phyloP scores from a whole-genome alignment of 345 rosid species.

The Atalantia buxifolia region DNA sequence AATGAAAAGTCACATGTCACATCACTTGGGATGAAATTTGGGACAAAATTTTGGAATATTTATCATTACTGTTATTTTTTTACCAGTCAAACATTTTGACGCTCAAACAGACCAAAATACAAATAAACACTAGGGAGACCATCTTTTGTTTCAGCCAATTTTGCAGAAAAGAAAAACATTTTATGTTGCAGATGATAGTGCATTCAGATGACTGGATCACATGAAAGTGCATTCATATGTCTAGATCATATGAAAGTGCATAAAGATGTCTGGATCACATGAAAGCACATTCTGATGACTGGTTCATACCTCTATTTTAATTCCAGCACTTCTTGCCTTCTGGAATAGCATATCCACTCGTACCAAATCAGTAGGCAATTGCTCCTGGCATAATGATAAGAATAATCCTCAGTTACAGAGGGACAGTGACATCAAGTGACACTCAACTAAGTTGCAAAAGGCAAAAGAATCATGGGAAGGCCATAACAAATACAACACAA shows the following conservation, averaged over 20 bases:
- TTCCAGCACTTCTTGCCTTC: conserved; percentile 68
- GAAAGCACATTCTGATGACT: conserved; percentile 3
- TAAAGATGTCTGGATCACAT: conserved; percentile 9
- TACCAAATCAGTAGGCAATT: conserved; percentile 74
- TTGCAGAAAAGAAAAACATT: neutral
- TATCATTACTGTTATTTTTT: neutral
- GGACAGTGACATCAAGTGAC: neutral
- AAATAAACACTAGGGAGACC: neutral
- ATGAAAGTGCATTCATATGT: neutral
- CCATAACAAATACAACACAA: neutral
- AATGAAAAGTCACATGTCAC: too few relatives aligned
- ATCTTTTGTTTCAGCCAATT: neutral
- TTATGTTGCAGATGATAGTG: neutral
- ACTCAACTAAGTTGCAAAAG: conserved; percentile 2
- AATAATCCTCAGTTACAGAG: neutral
- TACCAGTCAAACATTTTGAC: neutral
- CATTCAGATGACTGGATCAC: neutral
- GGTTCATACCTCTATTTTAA: conserved; percentile 61
- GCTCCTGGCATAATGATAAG: conserved; percentile 56
- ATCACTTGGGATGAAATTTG: too few relatives aligned
- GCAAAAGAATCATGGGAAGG: neutral
- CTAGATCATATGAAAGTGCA: neutral
- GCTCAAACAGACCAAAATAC: neutral
- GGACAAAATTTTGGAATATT: too few relatives aligned
- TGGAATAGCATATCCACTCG: conserved; percentile 82